A percentile compares a stretch with the other conserved stretches of the same genome.
Conservation (phyloP, 208 protist species). For the Crithidia brevicula region DNA sequence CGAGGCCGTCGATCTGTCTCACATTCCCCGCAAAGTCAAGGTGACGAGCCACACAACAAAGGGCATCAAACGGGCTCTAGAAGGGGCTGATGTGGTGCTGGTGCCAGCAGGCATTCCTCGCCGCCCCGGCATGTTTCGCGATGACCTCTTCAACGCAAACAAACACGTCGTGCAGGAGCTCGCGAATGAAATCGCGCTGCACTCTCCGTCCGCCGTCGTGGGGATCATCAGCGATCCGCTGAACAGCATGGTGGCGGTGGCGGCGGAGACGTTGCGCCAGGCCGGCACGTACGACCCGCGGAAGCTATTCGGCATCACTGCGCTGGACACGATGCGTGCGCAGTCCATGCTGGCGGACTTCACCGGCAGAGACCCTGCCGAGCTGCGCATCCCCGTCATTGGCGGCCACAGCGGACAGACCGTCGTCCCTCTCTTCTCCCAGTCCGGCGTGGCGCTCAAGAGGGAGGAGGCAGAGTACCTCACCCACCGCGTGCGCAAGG, state of each 20-base stretch:
- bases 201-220: conserved; percentile 86
- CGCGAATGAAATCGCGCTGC: conserved; percentile 66
- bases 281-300: conserved; percentile 75
- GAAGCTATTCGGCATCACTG: conserved; percentile 92
- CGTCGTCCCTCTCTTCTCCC: conserved; percentile 93
- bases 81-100: conserved; percentile 89
- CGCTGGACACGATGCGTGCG: conserved; percentile 87
- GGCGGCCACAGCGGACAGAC: conserved; percentile 94
- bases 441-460: conserved; percentile 43
- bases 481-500: conserved; percentile 70
- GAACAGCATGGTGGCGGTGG: conserved; percentile 94
- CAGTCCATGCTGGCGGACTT: conserved; percentile 63
- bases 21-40: conserved; percentile 82
- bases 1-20: conserved; percentile 89
- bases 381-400: conserved; percentile 79
- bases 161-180: conserved; percentile 83
- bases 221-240: conserved; percentile 94
- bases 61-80: conserved; percentile 68
- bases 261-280: conserved; percentile 84
- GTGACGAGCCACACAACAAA: conserved; percentile 72
- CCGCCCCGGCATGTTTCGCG: conserved; percentile 95
- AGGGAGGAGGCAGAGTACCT: conserved; percentile 62
- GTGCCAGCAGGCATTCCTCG: conserved; percentile 96
- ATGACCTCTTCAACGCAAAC: conserved; percentile 96
- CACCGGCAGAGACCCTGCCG: conserved; percentile 41